phyloP scores from a whole-genome alignment of 495 filamentous ascomycete genomes.

The Hypoxylon subgilvum region DNA sequence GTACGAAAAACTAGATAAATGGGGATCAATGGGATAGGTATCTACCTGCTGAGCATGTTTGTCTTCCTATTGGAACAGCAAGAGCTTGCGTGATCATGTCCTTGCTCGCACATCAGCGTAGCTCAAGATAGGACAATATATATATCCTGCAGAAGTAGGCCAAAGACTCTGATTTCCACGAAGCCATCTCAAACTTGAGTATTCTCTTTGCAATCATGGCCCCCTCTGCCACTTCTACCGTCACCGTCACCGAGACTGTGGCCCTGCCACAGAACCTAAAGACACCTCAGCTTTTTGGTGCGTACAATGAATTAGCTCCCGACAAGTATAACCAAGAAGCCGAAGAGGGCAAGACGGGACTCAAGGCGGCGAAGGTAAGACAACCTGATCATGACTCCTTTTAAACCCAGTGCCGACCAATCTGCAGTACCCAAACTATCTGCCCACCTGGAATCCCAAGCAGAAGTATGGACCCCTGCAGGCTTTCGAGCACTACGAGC shows the following conservation, averaged over 20 bases:
- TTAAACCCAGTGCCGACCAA: background rate
- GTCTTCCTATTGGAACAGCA: slow-evolving; percentile 39
- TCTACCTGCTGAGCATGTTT: slow-evolving; percentile 3
- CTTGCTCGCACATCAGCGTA: slow-evolving; percentile 42
- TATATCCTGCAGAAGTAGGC: background rate
- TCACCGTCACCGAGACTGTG: slow-evolving; percentile 47
- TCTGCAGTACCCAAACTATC: slow-evolving; percentile 72
- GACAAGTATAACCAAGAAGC: slow-evolving; percentile 58
- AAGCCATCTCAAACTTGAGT: slow-evolving; percentile 4
- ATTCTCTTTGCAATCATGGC: slow-evolving; percentile 52
- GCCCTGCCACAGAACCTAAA: slow-evolving; percentile 46
- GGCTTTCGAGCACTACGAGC: slow-evolving; percentile 74
- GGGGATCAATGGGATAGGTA: slow-evolving; percentile 7
- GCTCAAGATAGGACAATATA: slow-evolving; percentile 5
- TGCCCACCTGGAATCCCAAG: slow-evolving; percentile 71
- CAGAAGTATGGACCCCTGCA: slow-evolving; percentile 69
- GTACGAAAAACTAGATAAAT: background rate
- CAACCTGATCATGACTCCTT: background rate
- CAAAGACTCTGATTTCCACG: background rate
- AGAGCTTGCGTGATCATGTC: slow-evolving; percentile 38
- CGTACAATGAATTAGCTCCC: slow-evolving; percentile 67
- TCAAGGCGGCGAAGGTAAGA: slow-evolving; percentile 51
- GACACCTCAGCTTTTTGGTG: slow-evolving; percentile 51
- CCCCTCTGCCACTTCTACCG: slow-evolving; percentile 58
- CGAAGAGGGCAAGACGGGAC: slow-evolving; percentile 54